Base-by-base conservation (phyloP, 768 basidiomycete genomes). In the Podaxis pistillaris region DNA sequence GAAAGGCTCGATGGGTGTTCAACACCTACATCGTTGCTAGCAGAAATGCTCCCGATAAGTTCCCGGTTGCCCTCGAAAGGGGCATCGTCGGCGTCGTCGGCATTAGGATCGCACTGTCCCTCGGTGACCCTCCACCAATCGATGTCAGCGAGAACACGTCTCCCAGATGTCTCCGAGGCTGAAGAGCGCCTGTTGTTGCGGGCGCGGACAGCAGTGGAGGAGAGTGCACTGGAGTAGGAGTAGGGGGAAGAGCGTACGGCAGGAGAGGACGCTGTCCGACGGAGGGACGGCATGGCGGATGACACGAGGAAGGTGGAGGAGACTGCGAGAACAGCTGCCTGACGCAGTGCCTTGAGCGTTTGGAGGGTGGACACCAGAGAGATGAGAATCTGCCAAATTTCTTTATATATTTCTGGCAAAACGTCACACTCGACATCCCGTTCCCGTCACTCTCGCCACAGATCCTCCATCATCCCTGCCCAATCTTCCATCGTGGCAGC, bases 81-180 rank as follows among this genome's bases (percentile, higher is more conserved):
- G 61, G 62, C 71, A 66, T 78, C 78, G 68, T 79, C 78, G 68
- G 70, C 19, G 44, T 81, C 81, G 69, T 79, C 80, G 67, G 71
- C 73, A 69, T 74, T 76, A 55, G 69, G 65, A 66, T 81, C 79
- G 74, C 79, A 81, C 76, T 93, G 90, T 65, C 88, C 87, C 64
- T 87, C 89, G 65, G 83, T 77, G 67, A 93, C 90, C 68, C 80
- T 84, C 91, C 91, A 93, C 91, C 91, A 93, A 73, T 92, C 91
- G 70, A 93, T 88, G 78, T 93, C 91, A 37, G 89, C 91, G 64
- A 93, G 81, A 68, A 93, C 89, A 67, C 90, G 82, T 71, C 91
- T 82, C 66, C 73, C 78, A 67, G 72, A 73, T 38, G 83, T 84
- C 70, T 89, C 86, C 67, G 90, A 89, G 64, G 84, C 88, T 22